Evolutionary conservation across 306 rosid species (phyloP), one percentile per base, ranked within the genome.

Genomic region (Hippophae rhamnoides): DNA sequence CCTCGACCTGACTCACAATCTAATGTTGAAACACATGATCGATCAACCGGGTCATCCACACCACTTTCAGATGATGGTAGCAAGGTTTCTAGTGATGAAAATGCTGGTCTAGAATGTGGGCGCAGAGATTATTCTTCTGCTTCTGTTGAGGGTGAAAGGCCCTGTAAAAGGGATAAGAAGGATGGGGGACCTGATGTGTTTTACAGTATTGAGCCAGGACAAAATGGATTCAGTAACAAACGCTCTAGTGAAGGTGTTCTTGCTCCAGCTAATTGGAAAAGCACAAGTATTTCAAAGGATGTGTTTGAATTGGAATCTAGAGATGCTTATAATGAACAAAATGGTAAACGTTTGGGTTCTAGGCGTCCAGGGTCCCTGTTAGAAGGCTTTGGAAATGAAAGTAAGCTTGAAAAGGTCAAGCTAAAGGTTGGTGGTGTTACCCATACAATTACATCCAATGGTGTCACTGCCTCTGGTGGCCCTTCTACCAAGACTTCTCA

Each of bases 201-300:
- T 68, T 78, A 86, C 68, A 84, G 64, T 60, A 76, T 66, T 18
- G 95, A 76, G 60, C 67, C 86, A 1, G 74, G 84, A 45, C 71
- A 65, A 31, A 64, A 62, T 65, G 84, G 80, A 23, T 76, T 65
- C 41, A 61, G 65, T 69, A 78, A 73, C 61, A 83, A 74, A 58
- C 89, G 90, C 27, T 72, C 86, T 53, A 80, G 96, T 11, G 89
- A 87, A 73, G 98, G 93, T 6, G 89, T 85, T 58, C 95, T 92
- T 78, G 92, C 98, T 47, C 96, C 93, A 1, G 92, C 87, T 52
- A 83, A 85, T 82, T 82, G 97, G 97, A 90, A 77, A 78, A 83
- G 80, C 75, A 60, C 85, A 12, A 81, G 83, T 62, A 70, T 69
- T 60, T 42, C 53, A 12, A 82, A 67, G 67, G 82, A 82, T 73